phyloP scores from a whole-genome alignment of 108 stramenopile genomes.

The Poteriospumella lacustris region DNA sequence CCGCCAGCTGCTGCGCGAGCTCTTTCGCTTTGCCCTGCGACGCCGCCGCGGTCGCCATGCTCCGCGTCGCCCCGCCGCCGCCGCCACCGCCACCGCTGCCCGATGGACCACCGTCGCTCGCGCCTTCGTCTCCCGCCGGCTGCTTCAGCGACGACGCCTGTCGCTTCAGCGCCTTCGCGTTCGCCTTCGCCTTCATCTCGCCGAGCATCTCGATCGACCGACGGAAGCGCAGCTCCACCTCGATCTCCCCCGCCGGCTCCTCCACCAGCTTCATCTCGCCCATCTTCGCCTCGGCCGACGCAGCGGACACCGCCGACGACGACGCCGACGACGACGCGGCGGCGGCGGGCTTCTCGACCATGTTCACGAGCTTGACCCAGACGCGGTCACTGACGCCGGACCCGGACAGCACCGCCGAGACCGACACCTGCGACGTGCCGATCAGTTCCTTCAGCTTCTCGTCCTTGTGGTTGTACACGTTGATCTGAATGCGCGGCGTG shows the following conservation, averaged over 20 bases:
- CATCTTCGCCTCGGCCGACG: too few relatives aligned
- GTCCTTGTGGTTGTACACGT: conserved; percentile 13
- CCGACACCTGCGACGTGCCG: background rate
- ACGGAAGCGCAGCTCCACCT: background rate
- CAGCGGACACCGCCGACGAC: too few relatives aligned
- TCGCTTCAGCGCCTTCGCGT: background rate
- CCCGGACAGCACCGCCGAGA: conserved; percentile 23
- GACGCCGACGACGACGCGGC: too few relatives aligned
- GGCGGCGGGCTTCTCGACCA: background rate
- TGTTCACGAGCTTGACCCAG: background rate
- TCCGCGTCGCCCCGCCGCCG: too few relatives aligned
- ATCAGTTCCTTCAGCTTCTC: background rate
- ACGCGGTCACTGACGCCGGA: background rate
- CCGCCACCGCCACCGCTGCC: too few relatives aligned
- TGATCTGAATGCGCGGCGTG: background rate
- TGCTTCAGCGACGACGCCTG: too few relatives aligned
- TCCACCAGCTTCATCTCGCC: background rate
- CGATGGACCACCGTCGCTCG: too few relatives aligned
- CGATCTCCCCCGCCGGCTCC: background rate
- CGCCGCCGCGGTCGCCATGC: too few relatives aligned
- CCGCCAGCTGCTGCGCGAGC: too few relatives aligned
- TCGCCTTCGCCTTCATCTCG: background rate
- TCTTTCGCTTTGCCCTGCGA: too few relatives aligned
- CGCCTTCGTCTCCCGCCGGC: too few relatives aligned
- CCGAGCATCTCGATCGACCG: background rate